Evolutionary conservation across 495 filamentous ascomycete genomes (phyloP).

Genomic region (Penicillium parvum): DNA sequence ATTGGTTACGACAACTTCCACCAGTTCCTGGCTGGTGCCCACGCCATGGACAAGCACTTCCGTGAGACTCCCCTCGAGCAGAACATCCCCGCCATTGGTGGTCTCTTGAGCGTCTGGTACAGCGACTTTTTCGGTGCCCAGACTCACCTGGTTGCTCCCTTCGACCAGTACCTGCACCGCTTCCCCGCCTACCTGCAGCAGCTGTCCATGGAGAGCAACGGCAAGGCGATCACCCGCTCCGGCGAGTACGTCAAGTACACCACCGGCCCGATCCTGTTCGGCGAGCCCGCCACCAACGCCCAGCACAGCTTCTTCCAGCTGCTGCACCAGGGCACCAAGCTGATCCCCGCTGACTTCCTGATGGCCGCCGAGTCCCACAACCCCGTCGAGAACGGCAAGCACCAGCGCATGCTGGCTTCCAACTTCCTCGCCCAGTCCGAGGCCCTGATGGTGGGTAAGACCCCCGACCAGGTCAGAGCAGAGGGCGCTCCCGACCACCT

Average conservation of each 20-base stretch:
- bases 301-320: slow-evolving; percentile 99
- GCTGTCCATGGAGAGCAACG: slow-evolving; percentile 99
- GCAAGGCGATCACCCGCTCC: slow-evolving; percentile 90
- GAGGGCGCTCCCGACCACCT: slow-evolving; percentile 82
- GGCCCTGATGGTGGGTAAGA: slow-evolving; percentile 98
- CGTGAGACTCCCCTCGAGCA: slow-evolving; percentile 80
- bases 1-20: slow-evolving; percentile 97
- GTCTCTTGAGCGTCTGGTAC: slow-evolving; percentile 95
- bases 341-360: slow-evolving; percentile 97
- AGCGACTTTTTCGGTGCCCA: slow-evolving; percentile 97
- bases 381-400: slow-evolving; percentile 82
- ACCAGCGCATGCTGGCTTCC: slow-evolving; percentile 97
- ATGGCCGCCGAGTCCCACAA: slow-evolving; percentile 94
- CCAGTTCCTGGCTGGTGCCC: slow-evolving; percentile 89
- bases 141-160: slow-evolving; percentile 94
- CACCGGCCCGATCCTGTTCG: slow-evolving; percentile 90
- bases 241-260: slow-evolving; percentile 95
- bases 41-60: slow-evolving; percentile 99
- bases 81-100: slow-evolving; percentile 91
- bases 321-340: slow-evolving; percentile 96
- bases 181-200: slow-evolving; percentile 99
- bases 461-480: slow-evolving; percentile 78
- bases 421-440: slow-evolving; percentile 98
- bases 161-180: slow-evolving; percentile 97
- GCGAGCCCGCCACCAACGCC: slow-evolving; percentile 97